These are phyloP conservation scores for Podaxis sp. DNA, from an alignment of 768 basidiomycete genomes.

Conservation along the genomic window DNA sequence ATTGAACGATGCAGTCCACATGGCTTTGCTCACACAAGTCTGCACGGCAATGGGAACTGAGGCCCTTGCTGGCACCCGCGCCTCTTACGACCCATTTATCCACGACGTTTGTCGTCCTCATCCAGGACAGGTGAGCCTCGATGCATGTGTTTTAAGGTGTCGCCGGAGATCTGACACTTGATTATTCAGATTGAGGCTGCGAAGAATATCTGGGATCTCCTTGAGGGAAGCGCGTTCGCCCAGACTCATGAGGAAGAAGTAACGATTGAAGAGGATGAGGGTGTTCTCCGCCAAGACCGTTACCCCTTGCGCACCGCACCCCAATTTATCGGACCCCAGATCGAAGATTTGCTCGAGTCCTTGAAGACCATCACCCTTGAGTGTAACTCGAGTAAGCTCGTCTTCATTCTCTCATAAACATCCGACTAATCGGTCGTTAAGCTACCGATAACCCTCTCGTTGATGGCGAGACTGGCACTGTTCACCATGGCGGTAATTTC, in stretches of 20 bases:
- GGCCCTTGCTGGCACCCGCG: constrained; percentile 72
- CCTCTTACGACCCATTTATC: constrained; percentile 78
- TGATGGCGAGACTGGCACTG: constrained; percentile 59
- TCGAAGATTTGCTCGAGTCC: constrained; percentile 74
- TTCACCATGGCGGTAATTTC: constrained; percentile 89
- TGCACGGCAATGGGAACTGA: constrained; percentile 85
- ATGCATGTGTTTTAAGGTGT: not conserved
- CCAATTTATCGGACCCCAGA: constrained; percentile 85
- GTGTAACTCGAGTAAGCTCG: constrained; percentile 73
- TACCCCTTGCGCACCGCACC: constrained; percentile 74
- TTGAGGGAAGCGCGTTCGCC: constrained; percentile 70
- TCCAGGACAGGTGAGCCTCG: constrained; percentile 61
- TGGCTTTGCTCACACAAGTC: constrained; percentile 66
- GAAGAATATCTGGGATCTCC: constrained; percentile 63
- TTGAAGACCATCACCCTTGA: constrained; percentile 67
- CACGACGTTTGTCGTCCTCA: constrained; percentile 76
- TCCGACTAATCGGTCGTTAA: constrained; percentile 25
- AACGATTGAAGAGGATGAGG: constrained; percentile 69
- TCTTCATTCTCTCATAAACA: not conserved
- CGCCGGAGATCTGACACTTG: not conserved
- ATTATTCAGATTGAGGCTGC: constrained; percentile 62
- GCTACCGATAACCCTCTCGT: constrained; percentile 89
- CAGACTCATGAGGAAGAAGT: constrained; percentile 70
- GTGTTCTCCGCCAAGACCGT: constrained; percentile 78
- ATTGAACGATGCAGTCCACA: constrained; percentile 67